Evolutionary conservation across 75 land plant genomes (phyloP).

Genomic region (Pinus taeda): DNA sequence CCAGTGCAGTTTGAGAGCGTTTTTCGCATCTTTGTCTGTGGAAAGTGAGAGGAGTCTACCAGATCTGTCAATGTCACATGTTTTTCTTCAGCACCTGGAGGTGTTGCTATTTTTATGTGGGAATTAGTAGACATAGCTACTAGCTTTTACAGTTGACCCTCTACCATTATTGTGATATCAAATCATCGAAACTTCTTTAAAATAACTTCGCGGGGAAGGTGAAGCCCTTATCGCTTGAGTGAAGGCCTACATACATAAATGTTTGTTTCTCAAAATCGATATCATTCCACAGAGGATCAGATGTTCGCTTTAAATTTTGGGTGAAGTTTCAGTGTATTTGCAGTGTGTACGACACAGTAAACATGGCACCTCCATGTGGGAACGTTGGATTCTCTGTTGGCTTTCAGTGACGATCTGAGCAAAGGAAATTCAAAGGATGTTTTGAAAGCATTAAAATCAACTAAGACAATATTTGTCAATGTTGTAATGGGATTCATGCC

Average conservation of each 20-base stretch:
- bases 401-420: slow-evolving; percentile 10
- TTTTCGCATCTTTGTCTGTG: too few relatives aligned
- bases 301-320: not conserved
- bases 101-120: too few relatives aligned
- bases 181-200: too few relatives aligned
- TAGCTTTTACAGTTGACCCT: too few relatives aligned
- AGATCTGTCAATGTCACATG: too few relatives aligned
- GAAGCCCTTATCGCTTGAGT: not conserved
- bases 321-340: not conserved
- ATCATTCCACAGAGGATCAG: not conserved
- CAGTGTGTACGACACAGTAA: not conserved
- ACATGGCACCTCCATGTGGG: slow-evolving; percentile 17
- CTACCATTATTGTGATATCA: too few relatives aligned
- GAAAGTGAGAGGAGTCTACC: too few relatives aligned
- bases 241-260: not conserved
- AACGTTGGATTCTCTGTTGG: slow-evolving; percentile 44
- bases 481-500: slow-evolving; percentile 59
- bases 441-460: slow-evolving; percentile 22
- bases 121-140: too few relatives aligned
- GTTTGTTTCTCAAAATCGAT: not conserved
- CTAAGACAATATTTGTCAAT: slow-evolving; percentile 55
- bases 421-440: slow-evolving; percentile 9
- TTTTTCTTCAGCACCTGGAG: too few relatives aligned
- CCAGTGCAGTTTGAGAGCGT: too few relatives aligned
- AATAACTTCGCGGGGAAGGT: too few relatives aligned